Conservation (phyloP, 116 monocot species). For the Posidonia oceanica region DNA sequence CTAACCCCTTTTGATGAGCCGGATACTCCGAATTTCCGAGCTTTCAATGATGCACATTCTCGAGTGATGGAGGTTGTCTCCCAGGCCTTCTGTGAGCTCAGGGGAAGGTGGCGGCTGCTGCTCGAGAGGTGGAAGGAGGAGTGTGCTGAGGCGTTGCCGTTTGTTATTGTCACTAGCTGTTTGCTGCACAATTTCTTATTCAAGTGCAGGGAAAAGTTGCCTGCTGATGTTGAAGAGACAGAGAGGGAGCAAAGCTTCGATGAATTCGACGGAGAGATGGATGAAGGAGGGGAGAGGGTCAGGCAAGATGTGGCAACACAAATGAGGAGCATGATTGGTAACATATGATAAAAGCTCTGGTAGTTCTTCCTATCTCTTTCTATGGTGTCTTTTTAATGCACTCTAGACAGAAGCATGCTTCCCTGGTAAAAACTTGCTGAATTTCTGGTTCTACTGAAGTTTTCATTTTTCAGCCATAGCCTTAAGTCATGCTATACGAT, state of each 20-base stretch:
- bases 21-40: not conserved
- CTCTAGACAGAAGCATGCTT: too few species aligned
- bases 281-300: slow-evolving; percentile 38
- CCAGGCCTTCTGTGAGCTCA: slow-evolving; percentile 25
- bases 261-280: slow-evolving; percentile 35
- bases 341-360: not conserved
- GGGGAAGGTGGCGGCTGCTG: slow-evolving; percentile 56
- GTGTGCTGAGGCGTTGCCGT: slow-evolving; percentile 52
- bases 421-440: too few species aligned
- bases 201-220: slow-evolving; percentile 3
- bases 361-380: not conserved
- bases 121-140: slow-evolving; percentile 46
- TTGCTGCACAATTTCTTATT: slow-evolving; percentile 79
- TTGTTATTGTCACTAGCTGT: slow-evolving; percentile 40
- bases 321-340: slow-evolving; percentile 17
- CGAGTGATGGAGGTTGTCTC: slow-evolving; percentile 44
- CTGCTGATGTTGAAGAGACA: not conserved
- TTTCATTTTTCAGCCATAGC: too few species aligned
- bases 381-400: too few species aligned
- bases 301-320: slow-evolving; percentile 41
- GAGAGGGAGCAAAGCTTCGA: slow-evolving; percentile 16
- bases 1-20: slow-evolving; percentile 41
- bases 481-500: too few species aligned
- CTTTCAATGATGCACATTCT: slow-evolving; percentile 52
- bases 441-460: too few species aligned